Base-by-base conservation (phyloP, 768 basidiomycete genomes). In the Phanerodontia chrysosporium region DNA sequence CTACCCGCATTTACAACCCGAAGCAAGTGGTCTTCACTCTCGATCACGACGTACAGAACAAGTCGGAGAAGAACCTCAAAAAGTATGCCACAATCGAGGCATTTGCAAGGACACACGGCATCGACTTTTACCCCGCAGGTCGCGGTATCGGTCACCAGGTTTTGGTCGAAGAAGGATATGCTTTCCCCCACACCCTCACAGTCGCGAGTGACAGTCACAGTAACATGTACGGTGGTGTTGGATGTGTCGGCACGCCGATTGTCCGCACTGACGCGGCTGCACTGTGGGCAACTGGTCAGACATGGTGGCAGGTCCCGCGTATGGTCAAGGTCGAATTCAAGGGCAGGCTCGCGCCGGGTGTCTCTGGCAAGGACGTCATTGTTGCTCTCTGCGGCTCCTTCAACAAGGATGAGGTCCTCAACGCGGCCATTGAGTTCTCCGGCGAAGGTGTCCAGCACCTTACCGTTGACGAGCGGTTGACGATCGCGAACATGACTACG, bases 401-500 rank as follows among this genome's bases (percentile, higher is more conserved):
- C 79, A 96, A 96, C 78, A 82, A 88, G 60, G 96, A 98, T 70
- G 93, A 98, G 71, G 97, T 98, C 2, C 80, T 99, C 49, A 99
- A 99, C 67, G 90, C 90, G 27, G 97, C 95, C 1, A 87, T 99
- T 71, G 97, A 99, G 72, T 99, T 99, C 71, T 86, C 87, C 0
- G 97, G 97, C 12, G 87, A 91, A 32, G 97, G 97, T 25, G 80
- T 98, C 10, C 69, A 82, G 18, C 79, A 84, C 18, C 78, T 99
- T 51, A 74, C 83, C 3, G 82, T 99, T 56, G 96, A 99, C 68
- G 95, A 98, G 65, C 84, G 97, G 44, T 80, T 99, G 48, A 95
- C 96, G 0, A 98, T 98, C 64, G 80, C 95, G n/a, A 98, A 99
- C 73, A 99, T 98, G 97, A 98, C 97, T 5, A 98, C 97, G 29